These are phyloP conservation scores for Aspergillus puulaauensis DNA, from an alignment of 2,329 filamentous ascomycete species.

Conservation along the genomic window DNA sequence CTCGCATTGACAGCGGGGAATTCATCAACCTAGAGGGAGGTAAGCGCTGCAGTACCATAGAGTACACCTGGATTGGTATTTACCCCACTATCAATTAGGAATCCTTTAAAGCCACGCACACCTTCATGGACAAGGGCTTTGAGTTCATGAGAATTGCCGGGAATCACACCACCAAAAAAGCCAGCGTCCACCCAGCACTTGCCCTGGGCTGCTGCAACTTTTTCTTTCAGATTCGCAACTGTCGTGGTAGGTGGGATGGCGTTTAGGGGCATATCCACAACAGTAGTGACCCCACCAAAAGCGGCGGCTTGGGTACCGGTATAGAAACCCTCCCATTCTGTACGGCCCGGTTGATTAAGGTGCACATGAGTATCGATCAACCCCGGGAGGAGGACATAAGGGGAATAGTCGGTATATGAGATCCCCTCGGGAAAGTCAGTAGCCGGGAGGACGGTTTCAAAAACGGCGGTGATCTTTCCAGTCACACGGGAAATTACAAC, in stretches of 20 bases:
- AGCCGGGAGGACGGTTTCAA: conserved; percentile 70
- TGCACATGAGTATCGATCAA: conserved; percentile 97
- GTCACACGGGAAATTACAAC: conserved; percentile 74
- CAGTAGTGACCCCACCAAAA: conserved; percentile 93
- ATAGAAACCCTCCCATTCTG: conserved; percentile 98
- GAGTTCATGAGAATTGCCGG: conserved; percentile 79
- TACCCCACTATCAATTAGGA: conserved; percentile 94
- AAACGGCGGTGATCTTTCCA: conserved; percentile 80
- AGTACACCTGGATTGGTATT: conserved; percentile 35
- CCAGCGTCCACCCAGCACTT: conserved; percentile 99
- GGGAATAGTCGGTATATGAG: conserved; percentile 79
- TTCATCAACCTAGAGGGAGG: conserved; percentile 70
- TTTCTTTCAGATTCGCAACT: conserved; percentile 75
- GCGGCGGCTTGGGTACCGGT: conserved; percentile 92
- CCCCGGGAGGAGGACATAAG: conserved; percentile 81
- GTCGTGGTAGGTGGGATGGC: conserved; percentile 96
- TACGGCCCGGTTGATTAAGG: conserved; percentile 92
- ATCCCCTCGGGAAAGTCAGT: conserved; percentile 71
- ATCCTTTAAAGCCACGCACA: conserved; percentile 95
- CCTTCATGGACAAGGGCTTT: conserved; percentile 78
- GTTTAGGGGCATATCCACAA: conserved; percentile 97
- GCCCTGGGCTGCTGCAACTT: conserved; percentile 76
- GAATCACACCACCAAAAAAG: conserved; percentile 93
- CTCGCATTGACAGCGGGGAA: conserved; percentile 84
- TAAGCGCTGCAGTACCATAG: no score